Evolutionary conservation across 441 rosid species (phyloP), one percentile per base, ranked within the genome.

Genomic region (Capsella rubella): DNA sequence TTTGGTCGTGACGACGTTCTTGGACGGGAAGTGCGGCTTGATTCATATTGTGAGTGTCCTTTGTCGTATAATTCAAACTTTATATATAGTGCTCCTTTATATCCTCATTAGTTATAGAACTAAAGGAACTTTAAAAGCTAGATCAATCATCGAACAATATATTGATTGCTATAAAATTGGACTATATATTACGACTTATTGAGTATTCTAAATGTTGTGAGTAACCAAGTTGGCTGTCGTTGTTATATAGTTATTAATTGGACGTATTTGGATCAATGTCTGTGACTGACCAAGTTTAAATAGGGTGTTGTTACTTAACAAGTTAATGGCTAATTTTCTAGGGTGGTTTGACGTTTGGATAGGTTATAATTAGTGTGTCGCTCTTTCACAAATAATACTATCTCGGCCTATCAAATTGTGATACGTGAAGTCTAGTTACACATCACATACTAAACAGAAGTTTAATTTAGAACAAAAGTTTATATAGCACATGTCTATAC

Each of bases 21-120:
- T 61, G 56, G 79, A 75, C 74, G 69, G 63, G 69, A 75, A 53
- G 6, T 68, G 43, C 6, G 64, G 62, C 64, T 68, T 68, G 43
- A 73, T 75, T 75, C 72, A 8, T 58, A 29, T 14, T 47, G 16
- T 16, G 28, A 57, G 18, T 16, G 72, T 49, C 15, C 47, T 51
- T 51, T 59, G 55, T 58, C 25, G 25, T 29, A 34, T 34, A 61
- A 67, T 60, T 31, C 9, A 52, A 10, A 10, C 59, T 50, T n/a
- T 67, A 21, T 21, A 21, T 43, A 34, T 52, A 75, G 69, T 68
- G 64, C 69, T 68, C 28, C 16, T 43, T 75, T 68, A 29, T 28
- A 50, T 59, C 34, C 47, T 43, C 13, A 59, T 53, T 60, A 35
- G 57, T 34, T 67, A 15, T 6, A 21, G 25, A 12, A 43, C 5